Conservation (phyloP, 305 asterid genomes). For the Caryopteris hybrid region DNA sequence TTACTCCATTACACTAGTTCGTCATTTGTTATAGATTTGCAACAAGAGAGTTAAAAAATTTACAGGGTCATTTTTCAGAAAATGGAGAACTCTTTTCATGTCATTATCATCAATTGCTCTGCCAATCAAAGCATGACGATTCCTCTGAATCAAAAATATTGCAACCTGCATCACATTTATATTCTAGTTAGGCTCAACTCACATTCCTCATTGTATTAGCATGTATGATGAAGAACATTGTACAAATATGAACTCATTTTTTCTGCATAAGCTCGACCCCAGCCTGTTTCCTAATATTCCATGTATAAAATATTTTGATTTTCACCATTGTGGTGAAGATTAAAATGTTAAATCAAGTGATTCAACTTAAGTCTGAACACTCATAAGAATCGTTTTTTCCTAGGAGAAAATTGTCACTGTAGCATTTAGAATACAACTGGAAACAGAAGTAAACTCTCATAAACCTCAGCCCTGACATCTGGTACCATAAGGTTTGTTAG, state of each 20-base stretch:
- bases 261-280: background rate
- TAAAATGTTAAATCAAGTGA: too few relatives aligned
- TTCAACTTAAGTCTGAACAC: too few relatives aligned
- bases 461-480: too few relatives aligned
- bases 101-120: conserved; percentile 93
- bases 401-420: too few relatives aligned
- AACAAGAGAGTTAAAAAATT: background rate
- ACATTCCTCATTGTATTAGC: conserved; percentile 8
- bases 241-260: background rate
- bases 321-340: too few relatives aligned
- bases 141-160: conserved; percentile 93
- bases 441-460: too few relatives aligned
- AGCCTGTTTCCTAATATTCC: too few relatives aligned
- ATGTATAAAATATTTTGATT: too few relatives aligned
- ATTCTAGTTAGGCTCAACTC: conserved; percentile 10
- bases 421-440: too few relatives aligned
- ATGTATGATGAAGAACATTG: background rate
- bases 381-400: too few relatives aligned
- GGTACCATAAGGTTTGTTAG: background rate
- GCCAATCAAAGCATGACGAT: conserved; percentile 97
- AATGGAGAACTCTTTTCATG: conserved; percentile 88
- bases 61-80: conserved; percentile 86
- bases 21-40: conserved; percentile 3
- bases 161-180: conserved; percentile 67
- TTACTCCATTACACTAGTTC: conserved; percentile 13